Evolutionary conservation across 1,284 basidiomycete species (phyloP).

Genomic region (Garcileccinum viscosum): DNA sequence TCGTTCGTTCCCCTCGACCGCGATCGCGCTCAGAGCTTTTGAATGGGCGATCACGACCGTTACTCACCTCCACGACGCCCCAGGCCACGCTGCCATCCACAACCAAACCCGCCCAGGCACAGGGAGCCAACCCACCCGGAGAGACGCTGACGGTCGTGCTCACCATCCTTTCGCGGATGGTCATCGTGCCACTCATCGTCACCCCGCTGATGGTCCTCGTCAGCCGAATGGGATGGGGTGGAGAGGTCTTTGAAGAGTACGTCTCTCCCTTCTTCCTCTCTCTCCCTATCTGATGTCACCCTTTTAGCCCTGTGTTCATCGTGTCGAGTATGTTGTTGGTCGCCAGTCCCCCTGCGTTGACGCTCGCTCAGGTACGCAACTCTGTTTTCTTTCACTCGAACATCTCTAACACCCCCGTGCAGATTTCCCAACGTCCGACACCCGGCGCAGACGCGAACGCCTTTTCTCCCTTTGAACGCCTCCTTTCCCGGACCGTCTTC

Average conservation of each 20-base stretch:
- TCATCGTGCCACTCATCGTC: slow-evolving; percentile 81
- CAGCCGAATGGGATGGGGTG: slow-evolving; percentile 49
- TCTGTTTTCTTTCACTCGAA: too few species aligned
- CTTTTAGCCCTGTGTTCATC: slow-evolving; percentile 78
- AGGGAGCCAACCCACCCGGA: slow-evolving; percentile 47
- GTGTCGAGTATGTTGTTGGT: slow-evolving; percentile 79
- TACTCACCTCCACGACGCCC: background rate
- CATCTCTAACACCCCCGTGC: background rate
- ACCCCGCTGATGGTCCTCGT: slow-evolving; percentile 74
- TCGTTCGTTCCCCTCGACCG: background rate
- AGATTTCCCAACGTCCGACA: slow-evolving; percentile 30
- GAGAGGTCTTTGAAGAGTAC: slow-evolving; percentile 72
- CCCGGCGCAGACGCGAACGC: background rate
- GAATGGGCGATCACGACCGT: background rate
- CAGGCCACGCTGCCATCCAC: background rate
- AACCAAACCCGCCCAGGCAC: background rate
- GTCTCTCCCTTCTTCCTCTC: slow-evolving; percentile 36
- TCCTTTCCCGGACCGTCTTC: slow-evolving; percentile 85
- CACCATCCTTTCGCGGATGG: slow-evolving; percentile 82
- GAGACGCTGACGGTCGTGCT: slow-evolving; percentile 85
- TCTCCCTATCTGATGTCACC: slow-evolving; percentile 12
- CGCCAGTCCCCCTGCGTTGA: slow-evolving; percentile 82
- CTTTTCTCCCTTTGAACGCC: slow-evolving; percentile 71
- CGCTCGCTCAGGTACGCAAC: slow-evolving; percentile 74
- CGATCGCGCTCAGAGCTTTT: slow-evolving; percentile 3